These are phyloP conservation scores for Periconia sp. DNA, from an alignment of 2,329 filamentous ascomycete species.

Conservation along the genomic window DNA sequence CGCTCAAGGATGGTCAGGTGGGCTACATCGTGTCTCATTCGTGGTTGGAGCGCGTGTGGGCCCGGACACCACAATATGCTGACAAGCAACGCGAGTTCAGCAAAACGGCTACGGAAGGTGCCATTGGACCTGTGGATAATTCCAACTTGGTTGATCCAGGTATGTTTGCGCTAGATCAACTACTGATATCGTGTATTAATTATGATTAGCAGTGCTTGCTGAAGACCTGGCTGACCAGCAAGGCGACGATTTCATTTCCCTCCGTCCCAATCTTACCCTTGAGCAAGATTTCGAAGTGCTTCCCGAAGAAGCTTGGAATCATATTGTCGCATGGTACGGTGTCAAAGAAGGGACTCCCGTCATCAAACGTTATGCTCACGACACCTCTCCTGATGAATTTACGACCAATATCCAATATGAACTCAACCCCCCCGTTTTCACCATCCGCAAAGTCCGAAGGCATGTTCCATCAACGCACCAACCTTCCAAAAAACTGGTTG, in stretches of 20 bases:
- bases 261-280: constrained; percentile 67
- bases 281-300: constrained; percentile 76
- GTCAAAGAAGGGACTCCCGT: constrained; percentile 68
- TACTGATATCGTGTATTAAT: background rate
- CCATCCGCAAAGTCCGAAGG: constrained; percentile 75
- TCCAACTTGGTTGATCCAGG: constrained; percentile 62
- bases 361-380: constrained; percentile 76
- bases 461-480: constrained; percentile 63
- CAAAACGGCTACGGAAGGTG: constrained; percentile 62
- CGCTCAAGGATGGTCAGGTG: constrained; percentile 69
- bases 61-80: constrained; percentile 35
- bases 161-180: constrained; percentile 1
- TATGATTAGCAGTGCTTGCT: constrained; percentile 12
- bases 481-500: constrained; percentile 66
- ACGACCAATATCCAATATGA: constrained; percentile 76
- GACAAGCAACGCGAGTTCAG: constrained; percentile 52
- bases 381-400: constrained; percentile 64
- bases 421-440: constrained; percentile 81
- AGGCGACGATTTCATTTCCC: constrained; percentile 64
- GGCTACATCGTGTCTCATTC: constrained; percentile 76
- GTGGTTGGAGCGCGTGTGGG: constrained; percentile 65
- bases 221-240: constrained; percentile 40
- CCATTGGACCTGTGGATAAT: constrained; percentile 84
- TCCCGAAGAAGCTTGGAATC: constrained; percentile 77
- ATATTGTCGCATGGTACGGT: constrained; percentile 82